A percentile compares a stretch with the other conserved stretches of the same genome.
Conservation (phyloP, 2,329 filamentous ascomycete genomes). For the Metarhizium guizhouense region DNA sequence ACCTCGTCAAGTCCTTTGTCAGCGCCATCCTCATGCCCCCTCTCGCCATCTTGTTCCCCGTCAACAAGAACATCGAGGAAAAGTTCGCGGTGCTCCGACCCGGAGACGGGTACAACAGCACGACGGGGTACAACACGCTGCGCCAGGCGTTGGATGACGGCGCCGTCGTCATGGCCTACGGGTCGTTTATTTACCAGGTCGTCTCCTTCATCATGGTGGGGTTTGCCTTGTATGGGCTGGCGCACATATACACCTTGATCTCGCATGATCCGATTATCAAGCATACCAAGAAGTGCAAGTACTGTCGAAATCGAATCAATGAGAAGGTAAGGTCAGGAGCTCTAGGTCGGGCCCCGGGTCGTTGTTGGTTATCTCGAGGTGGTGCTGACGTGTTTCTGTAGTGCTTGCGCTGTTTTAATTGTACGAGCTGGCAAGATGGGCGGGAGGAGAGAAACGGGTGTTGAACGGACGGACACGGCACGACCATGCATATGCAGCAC, state of each 20-base stretch:
- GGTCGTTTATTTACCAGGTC: constrained; percentile 57
- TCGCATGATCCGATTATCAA: constrained; percentile 63
- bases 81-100: constrained; percentile 59
- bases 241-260: constrained; percentile 50
- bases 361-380: neutral
- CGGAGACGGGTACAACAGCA: constrained; percentile 43
- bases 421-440: constrained; percentile 43
- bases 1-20: constrained; percentile 63
- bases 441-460: constrained; percentile 28
- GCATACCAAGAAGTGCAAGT: constrained; percentile 58
- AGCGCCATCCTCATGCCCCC: constrained; percentile 62
- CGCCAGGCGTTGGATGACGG: constrained; percentile 61
- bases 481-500: neutral
- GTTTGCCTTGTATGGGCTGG: constrained; percentile 54
- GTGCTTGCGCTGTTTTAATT: constrained; percentile 38
- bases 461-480: neutral
- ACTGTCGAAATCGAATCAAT: constrained; percentile 54
- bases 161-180: constrained; percentile 64
- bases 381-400: constrained; percentile 13
- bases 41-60: constrained; percentile 57
- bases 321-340: constrained; percentile 40
- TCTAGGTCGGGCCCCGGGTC: too few species aligned
- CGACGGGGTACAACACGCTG: constrained; percentile 59
- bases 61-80: constrained; percentile 63
- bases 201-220: constrained; percentile 60